phyloP scores from a whole-genome alignment of 306 rosid species.

The Gastrolobium villosum region DNA sequence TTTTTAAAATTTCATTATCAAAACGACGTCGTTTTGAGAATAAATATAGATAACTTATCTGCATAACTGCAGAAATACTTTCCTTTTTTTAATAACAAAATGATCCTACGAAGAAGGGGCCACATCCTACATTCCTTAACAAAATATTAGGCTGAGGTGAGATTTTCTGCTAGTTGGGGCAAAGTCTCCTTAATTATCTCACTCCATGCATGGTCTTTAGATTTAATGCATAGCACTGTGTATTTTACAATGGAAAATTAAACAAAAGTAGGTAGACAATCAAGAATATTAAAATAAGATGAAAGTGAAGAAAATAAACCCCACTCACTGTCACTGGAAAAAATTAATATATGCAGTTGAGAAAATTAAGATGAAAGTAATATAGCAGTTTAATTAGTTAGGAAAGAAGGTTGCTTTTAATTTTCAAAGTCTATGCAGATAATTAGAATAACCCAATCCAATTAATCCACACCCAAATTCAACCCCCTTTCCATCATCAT shows the following conservation, averaged over 20 bases:
- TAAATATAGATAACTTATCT: no score
- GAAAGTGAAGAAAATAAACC: conserved; percentile 16
- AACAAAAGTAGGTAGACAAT: conserved; percentile 6
- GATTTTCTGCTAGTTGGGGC: conserved; percentile 25
- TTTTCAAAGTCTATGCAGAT: conserved; percentile 46
- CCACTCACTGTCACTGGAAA: background rate
- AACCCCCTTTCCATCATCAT: conserved; percentile 64
- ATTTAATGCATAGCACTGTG: conserved; percentile 5
- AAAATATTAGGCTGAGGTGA: conserved; percentile 26
- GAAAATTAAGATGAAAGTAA: conserved; percentile 20
- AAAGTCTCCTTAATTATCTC: conserved; percentile 46
- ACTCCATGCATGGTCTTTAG: conserved; percentile 17
- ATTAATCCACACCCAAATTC: conserved; percentile 63
- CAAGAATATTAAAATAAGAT: background rate
- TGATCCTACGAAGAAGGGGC: conserved; percentile 27
- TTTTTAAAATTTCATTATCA: no score
- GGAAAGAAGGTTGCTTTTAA: conserved; percentile 51
- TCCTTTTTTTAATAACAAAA: background rate
- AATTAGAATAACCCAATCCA: conserved; percentile 8
- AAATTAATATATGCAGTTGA: conserved; percentile 2
- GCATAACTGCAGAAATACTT: no score
- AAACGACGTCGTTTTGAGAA: no score
- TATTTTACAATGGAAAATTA: background rate
- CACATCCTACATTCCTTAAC: conserved; percentile 48
- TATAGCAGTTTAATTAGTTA: conserved; percentile 60